A percentile compares a stretch with the other conserved stretches of the same genome.
Evolutionary conservation across 805 yeast species (phyloP).

Genomic region (Cyberlindnera suaveolens): DNA sequence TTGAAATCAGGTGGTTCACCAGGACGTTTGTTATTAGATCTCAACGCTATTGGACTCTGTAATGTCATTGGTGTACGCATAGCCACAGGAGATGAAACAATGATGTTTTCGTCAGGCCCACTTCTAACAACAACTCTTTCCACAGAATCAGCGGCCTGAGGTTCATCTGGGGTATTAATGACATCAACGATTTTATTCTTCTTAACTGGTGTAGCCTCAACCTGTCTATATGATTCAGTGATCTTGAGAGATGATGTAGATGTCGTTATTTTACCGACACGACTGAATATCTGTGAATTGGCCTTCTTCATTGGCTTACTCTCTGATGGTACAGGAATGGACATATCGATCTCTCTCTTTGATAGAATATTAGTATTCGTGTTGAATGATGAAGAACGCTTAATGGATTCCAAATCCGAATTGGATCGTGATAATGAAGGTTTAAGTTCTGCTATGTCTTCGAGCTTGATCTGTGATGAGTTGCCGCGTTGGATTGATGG

Average conservation of each 20-base stretch:
- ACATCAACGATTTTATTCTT: constrained; percentile 13
- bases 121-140: constrained; percentile 1
- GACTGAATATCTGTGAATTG: constrained; percentile 19
- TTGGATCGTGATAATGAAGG: constrained; percentile 12
- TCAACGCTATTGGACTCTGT: constrained; percentile 18
- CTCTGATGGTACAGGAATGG: constrained; percentile 16
- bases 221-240: constrained; percentile 19
- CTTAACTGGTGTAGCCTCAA: constrained; percentile 24
- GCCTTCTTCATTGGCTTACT: constrained; percentile 8
- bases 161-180: constrained; percentile 14
- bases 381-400: constrained; percentile 22
- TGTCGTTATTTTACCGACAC: constrained; percentile 21
- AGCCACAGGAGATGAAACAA: constrained; percentile 12
- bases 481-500: constrained; percentile 15
- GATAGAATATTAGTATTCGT: constrained; percentile 12
- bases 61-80: constrained; percentile 10
- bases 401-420: constrained; percentile 19
- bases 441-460: constrained; percentile 19
- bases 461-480: constrained; percentile 12
- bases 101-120: neutral
- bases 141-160: constrained; percentile 2
- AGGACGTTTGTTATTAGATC: constrained; percentile 13
- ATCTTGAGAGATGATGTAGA: constrained; percentile 5
- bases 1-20: constrained; percentile 16
- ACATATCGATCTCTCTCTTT: constrained; percentile 22